Evolutionary conservation across 1,139 yeast species (phyloP), one percentile per base, ranked within the genome.

Genomic region (Arxiozyma heterogenica): DNA sequence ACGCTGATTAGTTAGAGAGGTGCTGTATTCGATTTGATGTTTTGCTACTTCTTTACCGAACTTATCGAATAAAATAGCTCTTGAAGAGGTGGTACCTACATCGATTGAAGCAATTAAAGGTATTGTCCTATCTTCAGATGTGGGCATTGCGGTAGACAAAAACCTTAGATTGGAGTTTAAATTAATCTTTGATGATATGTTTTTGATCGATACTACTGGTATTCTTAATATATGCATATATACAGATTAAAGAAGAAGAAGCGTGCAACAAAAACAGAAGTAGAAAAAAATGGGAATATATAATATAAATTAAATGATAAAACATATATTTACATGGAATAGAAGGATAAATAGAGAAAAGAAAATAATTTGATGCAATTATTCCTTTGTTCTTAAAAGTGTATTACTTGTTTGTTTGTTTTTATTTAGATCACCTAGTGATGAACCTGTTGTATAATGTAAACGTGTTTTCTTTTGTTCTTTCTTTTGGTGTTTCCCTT

Each of bases 61-160:
- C 59, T 79, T 79, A 63, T 82, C 77, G 73, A 91, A 91, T 53
- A 89, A 75, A 57, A 91, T 90, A 51, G 89, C 93, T 63, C 98
- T 78, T n/a, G 96, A 87, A 23, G 95, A 87, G 1, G 98, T 91
- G 48, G 98, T 90, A 48, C 98, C 98, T 53, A 89, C 89, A 69
- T 90, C 97, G 53, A 90, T 83, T 55, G 95, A 76, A 27, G 86
- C 89, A 51, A 85, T 75, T 54, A 83, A 72, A 1, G 86, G 84
- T 15, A 25, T 52, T 44, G 49, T 59, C 60, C 20, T 39, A 18
- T 20, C 30, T 4, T 12, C 5, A 20, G 41, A 3, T 22, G 51
- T 30, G 9, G 30, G 27, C 49, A 46, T 34, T 7, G 49, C 38
- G 15, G 49, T 38, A 12, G 42, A 38, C 12, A 38, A 17, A 38